Evolutionary conservation across 2,329 filamentous ascomycete genomes (phyloP), one percentile per base, ranked within the genome.

Genomic region (Sporothrix inflata): DNA sequence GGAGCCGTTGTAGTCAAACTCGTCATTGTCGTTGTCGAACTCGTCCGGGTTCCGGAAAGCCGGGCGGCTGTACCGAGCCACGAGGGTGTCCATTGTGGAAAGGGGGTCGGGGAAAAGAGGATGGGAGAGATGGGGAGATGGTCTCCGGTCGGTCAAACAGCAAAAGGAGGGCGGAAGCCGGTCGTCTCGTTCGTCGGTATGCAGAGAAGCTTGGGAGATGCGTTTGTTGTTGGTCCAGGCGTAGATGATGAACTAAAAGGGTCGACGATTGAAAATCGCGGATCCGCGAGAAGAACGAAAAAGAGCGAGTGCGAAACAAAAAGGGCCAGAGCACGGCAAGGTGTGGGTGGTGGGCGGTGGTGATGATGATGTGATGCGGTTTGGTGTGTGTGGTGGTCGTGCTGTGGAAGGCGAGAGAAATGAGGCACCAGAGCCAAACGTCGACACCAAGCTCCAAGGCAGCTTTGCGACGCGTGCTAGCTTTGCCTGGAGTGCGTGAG

Each of bases 21-120:
- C 88, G 77, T 94, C 90, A 80, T 94, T 90, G 80, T 94, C 88
- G 78, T 91, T 87, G 70, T 87, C 85, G 79, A 91, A 89, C 78
- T 88, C 87, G 83, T 97, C 92, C 78, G 92, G 88, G 77, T 88
- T 85, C 81, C 91, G 86, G 82, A 90, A 90, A 74, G 91, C 86
- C 78, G 94, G 90, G 78, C 91, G 90, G 84, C 92, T 93, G 88
- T 98, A 98, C 83, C 91, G 92, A 77, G 94, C 91, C 78, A 99
- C 94, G 81, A 99, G 90, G 78, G 93, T 89, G 83, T 99, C 94
- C 96, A 99, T 99, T 34, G 24, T 68, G 53, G 67, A 7, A 21
- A 16, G 21, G 8, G 21, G n/a, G 47, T 21, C 12, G 47, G 2
- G 27, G 11, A n/a, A 9, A 30, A 34, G 38, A 21, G 38, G 1